Evolutionary conservation across 768 basidiomycete species (phyloP).

Genomic region (Boletales sp.): DNA sequence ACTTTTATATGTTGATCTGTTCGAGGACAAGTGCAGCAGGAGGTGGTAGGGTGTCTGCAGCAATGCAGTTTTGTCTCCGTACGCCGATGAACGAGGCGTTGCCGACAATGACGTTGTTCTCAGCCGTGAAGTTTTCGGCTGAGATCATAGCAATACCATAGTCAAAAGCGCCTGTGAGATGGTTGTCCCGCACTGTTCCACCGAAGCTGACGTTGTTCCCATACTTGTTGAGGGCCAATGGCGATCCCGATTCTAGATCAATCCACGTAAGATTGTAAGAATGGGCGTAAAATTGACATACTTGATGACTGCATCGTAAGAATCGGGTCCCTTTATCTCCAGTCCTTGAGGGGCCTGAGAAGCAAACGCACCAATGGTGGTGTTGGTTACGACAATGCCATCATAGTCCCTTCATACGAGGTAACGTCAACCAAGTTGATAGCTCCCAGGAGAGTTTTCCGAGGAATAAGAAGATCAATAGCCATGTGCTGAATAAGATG

Average conservation of each 20-base stretch:
- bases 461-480: background rate
- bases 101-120: constrained; percentile 55
- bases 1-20: constrained; percentile 35
- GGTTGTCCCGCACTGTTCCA: constrained; percentile 57
- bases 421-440: constrained; percentile 75
- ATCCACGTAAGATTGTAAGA: constrained; percentile 4
- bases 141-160: constrained; percentile 68
- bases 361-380: constrained; percentile 66
- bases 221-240: constrained; percentile 62
- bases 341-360: constrained; percentile 38
- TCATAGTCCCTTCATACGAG: constrained; percentile 64
- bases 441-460: constrained; percentile 71
- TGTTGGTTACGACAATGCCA: constrained; percentile 58
- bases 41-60: constrained; percentile 43
- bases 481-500: no score
- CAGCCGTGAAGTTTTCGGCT: constrained; percentile 62
- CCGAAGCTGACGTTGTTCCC: constrained; percentile 50
- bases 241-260: constrained; percentile 71
- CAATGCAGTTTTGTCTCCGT: constrained; percentile 61
- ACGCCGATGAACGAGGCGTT: constrained; percentile 76
- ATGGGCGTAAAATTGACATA: constrained; percentile 30
- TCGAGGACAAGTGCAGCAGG: constrained; percentile 62
- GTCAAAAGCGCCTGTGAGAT: constrained; percentile 63
- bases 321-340: constrained; percentile 52
- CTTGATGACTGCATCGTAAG: constrained; percentile 67